Evolutionary conservation across 306 rosid species (phyloP).

Genomic region (Gastrolobium villosum): DNA sequence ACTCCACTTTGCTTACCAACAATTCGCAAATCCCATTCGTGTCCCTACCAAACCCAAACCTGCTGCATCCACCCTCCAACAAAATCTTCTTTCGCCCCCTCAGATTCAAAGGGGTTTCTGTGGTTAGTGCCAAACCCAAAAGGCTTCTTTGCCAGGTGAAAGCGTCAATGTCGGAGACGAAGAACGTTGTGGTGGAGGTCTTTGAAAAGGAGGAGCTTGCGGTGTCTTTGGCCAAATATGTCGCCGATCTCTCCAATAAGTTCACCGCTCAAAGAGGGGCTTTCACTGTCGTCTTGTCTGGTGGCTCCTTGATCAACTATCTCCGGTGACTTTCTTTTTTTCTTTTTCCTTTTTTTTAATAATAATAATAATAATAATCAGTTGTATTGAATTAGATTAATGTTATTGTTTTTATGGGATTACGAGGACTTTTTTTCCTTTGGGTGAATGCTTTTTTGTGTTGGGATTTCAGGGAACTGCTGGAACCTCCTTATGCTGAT

Average conservation of each 20-base stretch:
- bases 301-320: slow-evolving; percentile 81
- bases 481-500: slow-evolving; percentile 75
- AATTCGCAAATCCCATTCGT: slow-evolving; percentile 13
- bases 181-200: slow-evolving; percentile 55
- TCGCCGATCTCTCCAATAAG: slow-evolving; percentile 80
- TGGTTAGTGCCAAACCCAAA: slow-evolving; percentile 11
- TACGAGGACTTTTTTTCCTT: neutral
- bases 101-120: slow-evolving; percentile 22
- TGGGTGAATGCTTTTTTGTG: neutral
- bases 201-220: slow-evolving; percentile 77
- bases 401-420: neutral
- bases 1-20: neutral
- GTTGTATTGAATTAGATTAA: neutral
- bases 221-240: slow-evolving; percentile 75
- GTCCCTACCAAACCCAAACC: neutral
- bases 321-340: slow-evolving; percentile 56
- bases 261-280: slow-evolving; percentile 69
- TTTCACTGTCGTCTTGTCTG: slow-evolving; percentile 86
- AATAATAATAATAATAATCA: neutral
- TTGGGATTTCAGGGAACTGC: slow-evolving; percentile 71
- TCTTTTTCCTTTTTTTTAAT: neutral
- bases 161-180: slow-evolving; percentile 56
- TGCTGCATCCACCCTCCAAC: neutral
- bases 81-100: slow-evolving; percentile 23
- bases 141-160: neutral